Percentiles rank a stretch among this genome's conserved stretches.
phyloP scores from a whole-genome alignment of 2,329 filamentous ascomycete species.

The Teratosphaeria zuluensis region DNA sequence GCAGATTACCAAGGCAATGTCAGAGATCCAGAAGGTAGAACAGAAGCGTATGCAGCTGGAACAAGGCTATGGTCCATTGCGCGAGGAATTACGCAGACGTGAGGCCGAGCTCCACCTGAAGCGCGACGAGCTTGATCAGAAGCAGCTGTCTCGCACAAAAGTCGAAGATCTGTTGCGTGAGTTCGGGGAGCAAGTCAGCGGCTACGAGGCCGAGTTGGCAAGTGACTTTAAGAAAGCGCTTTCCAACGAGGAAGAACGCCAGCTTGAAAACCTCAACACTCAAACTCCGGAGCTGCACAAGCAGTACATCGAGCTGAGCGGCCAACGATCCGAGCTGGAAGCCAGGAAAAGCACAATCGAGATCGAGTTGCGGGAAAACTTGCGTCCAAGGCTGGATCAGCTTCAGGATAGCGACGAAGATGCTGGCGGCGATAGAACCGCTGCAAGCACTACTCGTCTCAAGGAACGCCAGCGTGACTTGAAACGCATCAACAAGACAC shows the following conservation, averaged over 20 bases:
- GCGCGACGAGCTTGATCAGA: conserved; percentile 63
- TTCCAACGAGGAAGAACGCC: conserved; percentile 68
- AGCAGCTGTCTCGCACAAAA: conserved; percentile 53
- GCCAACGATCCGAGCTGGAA: conserved; percentile 66
- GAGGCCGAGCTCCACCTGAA: conserved; percentile 64
- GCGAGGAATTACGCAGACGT: conserved; percentile 66
- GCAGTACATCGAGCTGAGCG: conserved; percentile 66
- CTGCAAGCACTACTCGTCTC: conserved; percentile 52
- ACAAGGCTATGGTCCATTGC: conserved; percentile 69
- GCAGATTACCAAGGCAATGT: conserved; percentile 76
- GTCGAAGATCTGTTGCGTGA: conserved; percentile 51
- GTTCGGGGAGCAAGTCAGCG: conserved; percentile 63
- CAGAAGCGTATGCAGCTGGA: conserved; percentile 70
- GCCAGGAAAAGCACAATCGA: conserved; percentile 74
- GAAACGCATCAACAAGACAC: conserved; percentile 60
- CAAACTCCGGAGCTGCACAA: conserved; percentile 65
- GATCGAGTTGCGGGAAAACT: conserved; percentile 77
- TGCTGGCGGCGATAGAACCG: conserved; percentile 38
- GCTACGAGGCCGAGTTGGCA: conserved; percentile 69
- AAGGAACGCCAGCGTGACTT: conserved; percentile 74
- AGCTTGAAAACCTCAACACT: conserved; percentile 61
- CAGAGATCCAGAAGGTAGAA: conserved; percentile 72
- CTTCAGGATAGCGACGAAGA: conserved; percentile 69
- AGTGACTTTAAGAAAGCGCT: conserved; percentile 90
- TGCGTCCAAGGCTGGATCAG: conserved; percentile 79